Base-by-base conservation (phyloP, 2,329 filamentous ascomycete species). In the Sporothrix inflata region DNA sequence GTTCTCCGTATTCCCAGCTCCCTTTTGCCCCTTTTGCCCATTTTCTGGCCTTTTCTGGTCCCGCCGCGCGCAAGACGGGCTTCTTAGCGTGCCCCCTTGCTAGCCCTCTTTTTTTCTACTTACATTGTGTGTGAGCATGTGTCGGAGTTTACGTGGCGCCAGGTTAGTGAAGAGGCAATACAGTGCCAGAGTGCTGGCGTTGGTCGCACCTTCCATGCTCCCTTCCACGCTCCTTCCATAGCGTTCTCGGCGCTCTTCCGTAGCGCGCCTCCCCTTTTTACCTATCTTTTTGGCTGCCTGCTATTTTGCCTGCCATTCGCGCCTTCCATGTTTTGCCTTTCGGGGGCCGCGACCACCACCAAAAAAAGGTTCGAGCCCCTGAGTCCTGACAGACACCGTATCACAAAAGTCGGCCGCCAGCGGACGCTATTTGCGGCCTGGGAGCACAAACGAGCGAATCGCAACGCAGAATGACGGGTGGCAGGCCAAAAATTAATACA, bases 1-100 rank as follows among this genome's bases (percentile, higher is more conserved):
- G 30, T 57, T 12, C 51, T 69, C 67, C 67, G 38, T 69, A 69
- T 69, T 57, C 66, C 66, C 66, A 69, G 30, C 66, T 57, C 51
- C 67, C 49, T 40, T n/a, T 69, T 69, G 49, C 51, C 67, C 66
- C 45, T 12, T 30, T 55, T 49, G 63, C 42, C 63, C 47, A 21
- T 40, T 40, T 53, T 49, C 45, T 53, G 47, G 47, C 14, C 47
- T 30, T 24, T 49, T 49, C 12, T 57, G 49, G 49, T 40, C 30
- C 60, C 38, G 60, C 60, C 14, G 38, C 21, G 60, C 40, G 38
- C 60, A 65, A 27, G 60, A 65, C 60, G 38, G 60, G n/a, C 60
- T 12, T 45, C 60, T 42, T 65, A 65, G 60, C 38, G 57, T 21
- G 38, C n/a, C 57, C 53, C 53, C n/a, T 61, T 63, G n/a, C 57